Percentiles rank a stretch among this genome's conserved stretches.
Evolutionary conservation across 1,139 yeast genomes (phyloP).

Genomic region (Lodderomyces margitis): DNA sequence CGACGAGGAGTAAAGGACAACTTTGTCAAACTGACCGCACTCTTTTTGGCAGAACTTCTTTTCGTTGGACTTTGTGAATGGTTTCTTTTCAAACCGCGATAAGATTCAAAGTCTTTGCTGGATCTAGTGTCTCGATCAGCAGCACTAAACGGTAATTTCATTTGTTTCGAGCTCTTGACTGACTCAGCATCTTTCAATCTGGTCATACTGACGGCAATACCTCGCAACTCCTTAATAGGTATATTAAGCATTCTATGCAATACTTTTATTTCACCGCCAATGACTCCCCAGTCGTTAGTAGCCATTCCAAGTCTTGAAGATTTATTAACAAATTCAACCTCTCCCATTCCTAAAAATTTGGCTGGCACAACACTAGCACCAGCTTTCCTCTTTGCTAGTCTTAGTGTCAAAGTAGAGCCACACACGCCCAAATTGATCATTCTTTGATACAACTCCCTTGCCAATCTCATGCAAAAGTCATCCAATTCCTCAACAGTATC

Average conservation of each 20-base stretch:
- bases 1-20: background rate
- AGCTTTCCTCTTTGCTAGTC: slow-evolving; percentile 60
- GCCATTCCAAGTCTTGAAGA: slow-evolving; percentile 61
- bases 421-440: slow-evolving; percentile 45
- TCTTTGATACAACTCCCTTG: slow-evolving; percentile 58
- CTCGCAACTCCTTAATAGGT: slow-evolving; percentile 70
- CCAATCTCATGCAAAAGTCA: slow-evolving; percentile 54
- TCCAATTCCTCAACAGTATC: slow-evolving; percentile 60
- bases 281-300: slow-evolving; percentile 59
- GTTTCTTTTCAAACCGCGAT: background rate
- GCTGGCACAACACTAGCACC: slow-evolving; percentile 73
- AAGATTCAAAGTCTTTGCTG: background rate
- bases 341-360: slow-evolving; percentile 82
- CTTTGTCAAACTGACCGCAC: slow-evolving; percentile 4
- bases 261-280: slow-evolving; percentile 61
- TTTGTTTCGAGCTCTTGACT: slow-evolving; percentile 34
- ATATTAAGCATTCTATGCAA: slow-evolving; percentile 56
- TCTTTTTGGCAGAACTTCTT: slow-evolving; percentile 15
- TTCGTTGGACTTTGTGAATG: background rate
- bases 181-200: slow-evolving; percentile 46
- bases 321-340: slow-evolving; percentile 63
- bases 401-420: slow-evolving; percentile 62
- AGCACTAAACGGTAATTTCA: slow-evolving; percentile 36
- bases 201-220: slow-evolving; percentile 68
- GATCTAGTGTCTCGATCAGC: background rate